Evolutionary conservation across 163 green algal species (phyloP).

Genomic region (Scenedesmus sp.): DNA sequence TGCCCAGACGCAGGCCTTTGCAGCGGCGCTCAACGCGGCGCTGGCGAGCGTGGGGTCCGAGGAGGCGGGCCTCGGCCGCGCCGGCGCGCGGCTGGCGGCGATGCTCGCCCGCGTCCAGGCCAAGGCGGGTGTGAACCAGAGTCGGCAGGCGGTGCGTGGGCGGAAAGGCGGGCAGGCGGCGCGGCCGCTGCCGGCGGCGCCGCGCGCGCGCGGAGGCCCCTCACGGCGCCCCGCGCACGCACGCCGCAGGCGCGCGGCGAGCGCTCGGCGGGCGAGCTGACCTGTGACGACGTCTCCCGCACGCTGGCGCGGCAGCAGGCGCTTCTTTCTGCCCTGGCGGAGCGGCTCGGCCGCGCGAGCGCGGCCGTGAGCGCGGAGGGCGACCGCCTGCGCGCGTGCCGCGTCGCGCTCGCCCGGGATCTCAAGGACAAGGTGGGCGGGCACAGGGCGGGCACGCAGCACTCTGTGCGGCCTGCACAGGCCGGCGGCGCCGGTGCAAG

Average conservation of each 20-base stretch:
- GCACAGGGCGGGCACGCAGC: no score
- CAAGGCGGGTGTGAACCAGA: constrained; percentile 28
- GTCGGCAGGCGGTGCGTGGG: constrained; percentile 36
- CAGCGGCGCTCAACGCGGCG: constrained; percentile 10
- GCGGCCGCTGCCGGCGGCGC: no score
- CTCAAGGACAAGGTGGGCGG: constrained; percentile 29
- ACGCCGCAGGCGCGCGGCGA: constrained; percentile 13
- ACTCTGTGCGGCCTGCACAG: no score
- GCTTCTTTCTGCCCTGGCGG: constrained; percentile 17
- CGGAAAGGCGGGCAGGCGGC: no score
- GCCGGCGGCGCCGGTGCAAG: no score
- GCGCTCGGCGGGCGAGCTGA: constrained; percentile 12
- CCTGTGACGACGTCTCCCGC: constrained; percentile 31
- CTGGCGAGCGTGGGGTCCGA: constrained; percentile 2
- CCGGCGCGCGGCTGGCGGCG: constrained; percentile 5
- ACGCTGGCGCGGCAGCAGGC: constrained; percentile 7
- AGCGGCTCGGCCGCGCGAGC: neutral
- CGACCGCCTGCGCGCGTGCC: neutral
- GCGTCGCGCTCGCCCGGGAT: neutral
- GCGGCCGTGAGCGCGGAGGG: neutral
- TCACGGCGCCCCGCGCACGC: neutral
- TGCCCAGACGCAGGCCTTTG: neutral
- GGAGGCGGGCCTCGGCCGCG: constrained; percentile 3
- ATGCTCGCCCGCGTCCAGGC: constrained; percentile 8
- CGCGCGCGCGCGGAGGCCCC: neutral